Evolutionary conservation across 1,284 basidiomycete species (phyloP), one percentile per base, ranked within the genome.

Genomic region (Boletellus sp.): DNA sequence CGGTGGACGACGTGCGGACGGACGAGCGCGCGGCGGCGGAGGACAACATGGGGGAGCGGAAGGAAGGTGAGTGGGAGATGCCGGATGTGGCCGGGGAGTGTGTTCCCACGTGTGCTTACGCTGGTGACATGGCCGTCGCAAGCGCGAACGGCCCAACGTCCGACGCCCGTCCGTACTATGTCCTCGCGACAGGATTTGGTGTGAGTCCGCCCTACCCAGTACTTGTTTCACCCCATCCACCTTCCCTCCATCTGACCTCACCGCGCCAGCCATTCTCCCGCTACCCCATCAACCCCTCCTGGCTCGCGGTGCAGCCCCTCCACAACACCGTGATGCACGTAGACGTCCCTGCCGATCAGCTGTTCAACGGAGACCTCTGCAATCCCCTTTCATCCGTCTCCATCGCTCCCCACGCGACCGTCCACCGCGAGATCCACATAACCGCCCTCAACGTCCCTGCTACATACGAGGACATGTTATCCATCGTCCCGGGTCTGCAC

Each of bases 371-470:
- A 6, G 59, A 54, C 17, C 49, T 49, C 29, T 45, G 30, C 32
- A 17, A 34, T 22, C 23, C 36, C 3, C 30, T 37, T 2, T 2
- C 42, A 19, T 26, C 45, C 35, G 14, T 40, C 52, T 44, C 53
- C 26, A 21, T 29, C 48, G 4, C 48, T 5, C 19, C 47, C 36
- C 38, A 48, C 36, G 29, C 39, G 1, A 44, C 45, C 1, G 45
- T 44, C 54, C 63, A 57, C 11, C 68, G 67, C 29, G 64, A 68
- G 34, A 76, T 87, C 45, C 80, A 82, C 53, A 78, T 87, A 50
- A 80, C 82, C 16, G 60, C 76, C 5, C 67, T 87, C 46, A 64
- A 80, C 41, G 68, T 88, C 6, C 81, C 83, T 17, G 75, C 83
- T 43, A 70, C 72, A 3, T 88, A 87, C 57, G 72, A 78, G 25